These are phyloP conservation scores for Elongisporangium undulatum DNA, from an alignment of 352 stramenopile species.

Conservation along the genomic window DNA sequence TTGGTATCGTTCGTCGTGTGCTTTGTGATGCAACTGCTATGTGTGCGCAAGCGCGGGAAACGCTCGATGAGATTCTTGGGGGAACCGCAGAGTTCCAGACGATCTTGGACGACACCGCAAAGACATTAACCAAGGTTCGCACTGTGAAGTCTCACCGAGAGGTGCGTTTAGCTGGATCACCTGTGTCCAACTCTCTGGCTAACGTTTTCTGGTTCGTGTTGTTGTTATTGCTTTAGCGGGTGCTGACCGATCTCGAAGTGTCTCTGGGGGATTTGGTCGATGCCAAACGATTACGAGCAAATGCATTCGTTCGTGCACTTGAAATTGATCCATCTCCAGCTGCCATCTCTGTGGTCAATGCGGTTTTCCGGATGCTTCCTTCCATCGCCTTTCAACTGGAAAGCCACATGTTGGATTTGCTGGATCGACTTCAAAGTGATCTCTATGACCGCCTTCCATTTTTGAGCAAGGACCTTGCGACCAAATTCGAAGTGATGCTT, in stretches of 20 bases:
- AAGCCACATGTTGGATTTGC: conserved; percentile 25
- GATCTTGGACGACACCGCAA: conserved; percentile 16
- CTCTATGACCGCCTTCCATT: conserved; percentile 42
- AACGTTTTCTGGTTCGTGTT: background rate
- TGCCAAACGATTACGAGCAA: conserved; percentile 22
- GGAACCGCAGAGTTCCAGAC: conserved; percentile 16
- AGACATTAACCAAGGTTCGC: conserved; percentile 5
- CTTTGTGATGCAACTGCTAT: conserved; percentile 18
- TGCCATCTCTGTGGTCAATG: conserved; percentile 16
- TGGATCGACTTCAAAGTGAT: conserved; percentile 20
- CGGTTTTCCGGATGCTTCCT: conserved; percentile 27
- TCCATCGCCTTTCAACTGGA: conserved; percentile 43
- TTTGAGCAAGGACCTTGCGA: conserved; percentile 14
- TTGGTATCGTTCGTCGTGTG: conserved; percentile 19
- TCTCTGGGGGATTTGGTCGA: conserved; percentile 31
- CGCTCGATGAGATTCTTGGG: conserved; percentile 21
- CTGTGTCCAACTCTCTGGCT: background rate
- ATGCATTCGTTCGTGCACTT: conserved; percentile 29
- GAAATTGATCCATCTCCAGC: conserved; percentile 14
- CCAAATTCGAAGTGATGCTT: conserved; percentile 17
- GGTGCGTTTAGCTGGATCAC: conserved; percentile 3
- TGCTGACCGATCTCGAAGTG: conserved; percentile 40
- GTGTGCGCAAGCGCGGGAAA: conserved; percentile 10
- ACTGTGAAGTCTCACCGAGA: conserved; percentile 7
- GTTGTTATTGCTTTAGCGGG: conserved; percentile 11